Conservation (phyloP, 768 basidiomycete genomes). For the Grammothele lineata region DNA sequence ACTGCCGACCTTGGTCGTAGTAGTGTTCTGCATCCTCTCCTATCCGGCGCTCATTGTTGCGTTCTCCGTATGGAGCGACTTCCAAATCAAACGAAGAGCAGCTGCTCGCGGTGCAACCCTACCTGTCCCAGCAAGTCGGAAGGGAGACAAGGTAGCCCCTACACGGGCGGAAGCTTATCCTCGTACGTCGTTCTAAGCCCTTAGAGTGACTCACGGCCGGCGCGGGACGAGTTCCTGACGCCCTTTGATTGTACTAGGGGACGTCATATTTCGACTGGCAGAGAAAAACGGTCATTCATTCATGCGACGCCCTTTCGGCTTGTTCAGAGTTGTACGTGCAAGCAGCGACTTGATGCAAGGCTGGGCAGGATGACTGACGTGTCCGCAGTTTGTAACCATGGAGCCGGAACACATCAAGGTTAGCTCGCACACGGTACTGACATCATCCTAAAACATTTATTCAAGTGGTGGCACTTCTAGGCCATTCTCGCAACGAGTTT, state of each 20-base stretch:
- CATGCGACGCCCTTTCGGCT: not conserved
- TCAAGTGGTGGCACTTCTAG: slow-evolving; percentile 18
- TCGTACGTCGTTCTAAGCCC: not conserved
- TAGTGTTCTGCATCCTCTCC: not conserved
- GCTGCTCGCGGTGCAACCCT: not conserved
- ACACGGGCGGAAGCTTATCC: not conserved
- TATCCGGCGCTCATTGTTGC: not conserved
- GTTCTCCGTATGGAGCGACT: not conserved
- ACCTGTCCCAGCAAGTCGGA: not conserved
- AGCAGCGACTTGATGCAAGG: not conserved
- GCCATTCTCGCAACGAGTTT: slow-evolving; percentile 36
- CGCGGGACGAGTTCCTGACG: not conserved
- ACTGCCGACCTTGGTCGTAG: not conserved
- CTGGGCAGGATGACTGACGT: no score
- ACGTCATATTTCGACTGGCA: slow-evolving; percentile 5
- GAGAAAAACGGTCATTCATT: slow-evolving; percentile 11
- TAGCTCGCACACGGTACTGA: not conserved
- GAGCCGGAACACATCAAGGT: slow-evolving; percentile 41
- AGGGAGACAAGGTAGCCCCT: not conserved
- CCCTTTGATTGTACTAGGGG: not conserved
- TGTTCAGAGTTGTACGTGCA: slow-evolving; percentile 1
- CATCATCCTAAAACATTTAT: not conserved
- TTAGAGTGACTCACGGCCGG: no score
- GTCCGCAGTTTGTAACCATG: slow-evolving; percentile 29
- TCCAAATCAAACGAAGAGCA: not conserved